phyloP scores from a whole-genome alignment of 306 rosid species.

The Potentilla sterilis region DNA sequence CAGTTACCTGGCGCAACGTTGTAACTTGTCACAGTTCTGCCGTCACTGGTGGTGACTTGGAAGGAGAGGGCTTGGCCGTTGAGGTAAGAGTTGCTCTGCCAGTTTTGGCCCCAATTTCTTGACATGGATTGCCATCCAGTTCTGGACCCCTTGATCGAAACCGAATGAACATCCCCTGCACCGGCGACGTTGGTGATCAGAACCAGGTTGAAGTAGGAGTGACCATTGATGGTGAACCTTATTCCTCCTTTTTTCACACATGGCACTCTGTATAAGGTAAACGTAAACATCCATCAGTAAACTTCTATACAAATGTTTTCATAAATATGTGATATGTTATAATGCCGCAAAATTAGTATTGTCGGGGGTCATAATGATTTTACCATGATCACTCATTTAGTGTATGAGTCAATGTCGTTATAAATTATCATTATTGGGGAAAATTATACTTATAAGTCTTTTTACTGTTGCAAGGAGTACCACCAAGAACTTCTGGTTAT shows the following conservation, averaged over 20 bases:
- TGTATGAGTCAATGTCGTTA: no score
- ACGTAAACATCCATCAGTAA: background rate
- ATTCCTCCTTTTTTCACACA: conserved; percentile 85
- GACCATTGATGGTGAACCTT: conserved; percentile 86
- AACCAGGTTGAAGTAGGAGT: conserved; percentile 92
- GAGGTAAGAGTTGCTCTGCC: conserved; percentile 87
- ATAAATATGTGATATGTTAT: background rate
- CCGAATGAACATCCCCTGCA: conserved; percentile 77
- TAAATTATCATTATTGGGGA: no score
- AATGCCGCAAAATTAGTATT: no score
- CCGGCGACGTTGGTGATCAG: conserved; percentile 82
- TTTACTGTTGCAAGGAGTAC: background rate
- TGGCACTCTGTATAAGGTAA: conserved; percentile 55
- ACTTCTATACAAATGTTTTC: background rate
- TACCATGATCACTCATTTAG: no score
- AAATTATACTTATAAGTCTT: no score
- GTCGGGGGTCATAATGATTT: no score
- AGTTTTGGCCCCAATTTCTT: conserved; percentile 90
- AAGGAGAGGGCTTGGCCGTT: conserved; percentile 79
- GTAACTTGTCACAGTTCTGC: conserved; percentile 57
- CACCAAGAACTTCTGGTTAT: background rate
- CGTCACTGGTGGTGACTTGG: conserved; percentile 85
- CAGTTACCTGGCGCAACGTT: conserved; percentile 62
- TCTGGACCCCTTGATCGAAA: conserved; percentile 79
- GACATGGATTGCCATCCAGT: conserved; percentile 86